Base-by-base conservation (phyloP, 129 eudicot genomes). In the Arctium minus region DNA sequence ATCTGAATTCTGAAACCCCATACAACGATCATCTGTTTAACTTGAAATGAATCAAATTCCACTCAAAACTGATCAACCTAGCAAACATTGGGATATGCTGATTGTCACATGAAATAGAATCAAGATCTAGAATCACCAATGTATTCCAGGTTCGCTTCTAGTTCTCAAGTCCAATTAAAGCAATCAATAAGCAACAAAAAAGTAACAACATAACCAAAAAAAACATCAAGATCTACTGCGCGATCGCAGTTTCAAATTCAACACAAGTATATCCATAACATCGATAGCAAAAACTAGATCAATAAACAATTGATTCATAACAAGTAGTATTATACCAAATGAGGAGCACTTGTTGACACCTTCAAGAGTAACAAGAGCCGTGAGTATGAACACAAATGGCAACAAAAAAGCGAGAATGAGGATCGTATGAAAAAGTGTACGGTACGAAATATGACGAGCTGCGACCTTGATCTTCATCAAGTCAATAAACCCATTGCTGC, bases 271-370 rank as follows among this genome's bases (percentile, higher is more conserved):
- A 87, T 83, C 82, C 70, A 33, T 18, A 31, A 78, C 39, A 74
- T 7, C 15, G 29, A 50, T 68, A 68, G 6, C n/a, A 31, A 44
- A 46, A 38, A 56, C 12, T 50, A 85, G 62, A 79, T 83, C 80
- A 50, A 70, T 67, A 80, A 38, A 10, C 53, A 0, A 74, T 37
- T 11, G 56, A 78, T 22, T 8, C 30, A 48, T 12, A 88, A 38
- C 56, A 77, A 38, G 29, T 11, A 50, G 33, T n/a, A 17, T 3
- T 48, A 79, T 90, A 96, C 98, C 98, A 39, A 96, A 81, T 1
- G 98, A 91, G 62, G 98, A 93, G 82, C 98, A 96, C 88, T 93
- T 96, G 91, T 96, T 93, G 90, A 91, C 99, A 85, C 99, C 99
- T 91, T 96, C 99, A 70, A 96, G 97, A 81, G 99, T 96, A 88